Percentiles rank a stretch among this genome's conserved stretches.
These are phyloP conservation scores for Wallacemonas sp. DNA, from an alignment of 208 protist species.

Conservation along the genomic window DNA sequence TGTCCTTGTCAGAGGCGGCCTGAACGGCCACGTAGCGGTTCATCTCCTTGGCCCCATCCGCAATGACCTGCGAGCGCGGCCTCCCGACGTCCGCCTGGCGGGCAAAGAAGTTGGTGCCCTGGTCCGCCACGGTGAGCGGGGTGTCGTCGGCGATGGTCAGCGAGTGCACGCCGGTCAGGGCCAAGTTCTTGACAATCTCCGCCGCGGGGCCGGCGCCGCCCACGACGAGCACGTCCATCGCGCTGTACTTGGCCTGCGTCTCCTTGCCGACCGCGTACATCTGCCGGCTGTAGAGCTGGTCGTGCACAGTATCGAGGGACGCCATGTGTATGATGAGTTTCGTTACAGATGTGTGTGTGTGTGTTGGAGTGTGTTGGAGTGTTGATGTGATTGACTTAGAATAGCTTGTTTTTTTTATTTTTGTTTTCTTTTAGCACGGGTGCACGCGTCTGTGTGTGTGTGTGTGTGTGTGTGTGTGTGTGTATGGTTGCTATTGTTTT, in stretches of 20 bases:
- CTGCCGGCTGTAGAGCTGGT: slow-evolving; percentile 93
- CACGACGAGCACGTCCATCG: slow-evolving; percentile 85
- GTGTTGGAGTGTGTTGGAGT: too few relatives aligned
- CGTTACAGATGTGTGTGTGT: too few relatives aligned
- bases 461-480: not conserved
- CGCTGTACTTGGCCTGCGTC: slow-evolving; percentile 84
- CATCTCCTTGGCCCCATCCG: slow-evolving; percentile 76
- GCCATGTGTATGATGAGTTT: slow-evolving; percentile 17
- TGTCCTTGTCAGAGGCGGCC: slow-evolving; percentile 25
- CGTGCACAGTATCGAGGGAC: slow-evolving; percentile 58
- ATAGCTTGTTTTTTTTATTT: too few relatives aligned
- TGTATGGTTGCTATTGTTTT: not conserved
- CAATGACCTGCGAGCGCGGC: slow-evolving; percentile 50
- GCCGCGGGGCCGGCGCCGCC: slow-evolving; percentile 78
- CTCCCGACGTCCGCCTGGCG: slow-evolving; percentile 58
- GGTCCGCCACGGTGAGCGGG: slow-evolving; percentile 42
- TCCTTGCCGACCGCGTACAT: slow-evolving; percentile 92
- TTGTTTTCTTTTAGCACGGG: too few relatives aligned
- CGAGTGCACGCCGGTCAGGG: slow-evolving; percentile 80
- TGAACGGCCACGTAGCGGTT: slow-evolving; percentile 88
- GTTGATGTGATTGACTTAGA: too few relatives aligned
- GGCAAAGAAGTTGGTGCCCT: slow-evolving; percentile 88
- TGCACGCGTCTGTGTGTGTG: too few relatives aligned
- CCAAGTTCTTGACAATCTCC: slow-evolving; percentile 92
- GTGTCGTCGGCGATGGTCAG: slow-evolving; percentile 69